These are phyloP conservation scores for Ophiostoma sp. DNA, from an alignment of 2,329 filamentous ascomycete genomes.

Conservation along the genomic window DNA sequence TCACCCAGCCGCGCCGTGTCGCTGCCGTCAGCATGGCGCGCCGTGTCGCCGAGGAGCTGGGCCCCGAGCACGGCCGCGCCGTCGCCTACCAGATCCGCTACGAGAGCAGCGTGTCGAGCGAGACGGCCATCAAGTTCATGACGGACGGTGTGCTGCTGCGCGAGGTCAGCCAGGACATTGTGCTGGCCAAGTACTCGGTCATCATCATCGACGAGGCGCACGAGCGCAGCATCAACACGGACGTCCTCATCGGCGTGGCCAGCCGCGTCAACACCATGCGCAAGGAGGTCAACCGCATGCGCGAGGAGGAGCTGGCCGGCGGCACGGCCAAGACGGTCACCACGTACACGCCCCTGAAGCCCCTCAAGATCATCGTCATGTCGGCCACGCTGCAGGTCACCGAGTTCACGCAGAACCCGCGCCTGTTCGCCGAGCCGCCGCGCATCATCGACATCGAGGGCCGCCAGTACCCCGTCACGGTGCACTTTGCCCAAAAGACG, in stretches of 20 bases:
- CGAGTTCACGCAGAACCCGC: conserved; percentile 80
- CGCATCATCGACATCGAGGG: conserved; percentile 87
- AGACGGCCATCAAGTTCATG: conserved; percentile 97
- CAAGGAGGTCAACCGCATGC: conserved; percentile 50
- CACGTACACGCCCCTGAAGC: conserved; percentile 53
- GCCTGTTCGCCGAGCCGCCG: conserved; percentile 70
- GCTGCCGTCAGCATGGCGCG: conserved; percentile 96
- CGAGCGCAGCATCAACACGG: conserved; percentile 94
- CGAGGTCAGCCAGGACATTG: conserved; percentile 85
- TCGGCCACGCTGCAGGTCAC: conserved; percentile 88
- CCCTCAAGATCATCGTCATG: conserved; percentile 95
- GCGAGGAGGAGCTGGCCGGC: not conserved
- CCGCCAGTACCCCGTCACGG: conserved; percentile 81
- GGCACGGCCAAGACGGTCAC: not conserved
- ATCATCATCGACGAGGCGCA: conserved; percentile 96
- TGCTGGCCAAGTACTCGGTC: conserved; percentile 82
- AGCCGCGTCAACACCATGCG: conserved; percentile 85
- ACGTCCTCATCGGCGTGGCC: conserved; percentile 95
- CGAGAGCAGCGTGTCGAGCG: conserved; percentile 71
- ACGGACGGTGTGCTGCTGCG: conserved; percentile 93
- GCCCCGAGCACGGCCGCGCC: conserved; percentile 59
- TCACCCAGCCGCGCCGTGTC: conserved; percentile 91
- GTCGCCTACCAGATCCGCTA: conserved; percentile 96
- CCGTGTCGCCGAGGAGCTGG: conserved; percentile 80
- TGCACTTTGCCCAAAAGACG: conserved; percentile 81